Evolutionary conservation across 2,329 filamentous ascomycete genomes (phyloP).

Genomic region (Epichloe brachyelytri): DNA sequence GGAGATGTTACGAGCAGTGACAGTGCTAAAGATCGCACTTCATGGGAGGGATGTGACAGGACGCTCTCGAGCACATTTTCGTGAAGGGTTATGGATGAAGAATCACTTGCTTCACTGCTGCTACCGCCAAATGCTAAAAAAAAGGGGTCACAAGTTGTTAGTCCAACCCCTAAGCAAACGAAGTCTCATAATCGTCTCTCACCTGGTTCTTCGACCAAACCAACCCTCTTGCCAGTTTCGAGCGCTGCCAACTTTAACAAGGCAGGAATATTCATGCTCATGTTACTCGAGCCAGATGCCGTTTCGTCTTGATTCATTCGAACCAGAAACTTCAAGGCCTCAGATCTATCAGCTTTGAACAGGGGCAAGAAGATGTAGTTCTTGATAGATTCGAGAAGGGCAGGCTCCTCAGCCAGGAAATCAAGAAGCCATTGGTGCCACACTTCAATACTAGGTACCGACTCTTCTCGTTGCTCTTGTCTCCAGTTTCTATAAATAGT

Average conservation of each 20-base stretch:
- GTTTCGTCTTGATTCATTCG: conserved; percentile 38
- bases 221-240: conserved; percentile 57
- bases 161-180: not conserved
- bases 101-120: conserved; percentile 4
- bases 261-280: conserved; percentile 38
- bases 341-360: conserved; percentile 43
- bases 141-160: not conserved
- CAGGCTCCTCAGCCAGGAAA: conserved; percentile 33
- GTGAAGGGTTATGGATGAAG: conserved; percentile 22
- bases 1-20: conserved; percentile 68
- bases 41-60: conserved; percentile 42
- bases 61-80: conserved; percentile 37
- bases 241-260: conserved; percentile 54
- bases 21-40: conserved; percentile 66
- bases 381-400: conserved; percentile 48
- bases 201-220: conserved; percentile 57
- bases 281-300: conserved; percentile 30
- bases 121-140: conserved; percentile 16
- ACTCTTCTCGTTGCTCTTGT: conserved; percentile 14
- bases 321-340: conserved; percentile 44
- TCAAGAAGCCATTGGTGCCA: conserved; percentile 47
- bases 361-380: conserved; percentile 51
- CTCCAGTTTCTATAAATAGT: conserved; percentile 39
- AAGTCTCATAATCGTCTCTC: conserved; percentile 6
- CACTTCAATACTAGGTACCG: conserved; percentile 21